These are phyloP conservation scores for Vitis cinerea DNA, from an alignment of 164 flowering plant species.

Conservation along the genomic window DNA sequence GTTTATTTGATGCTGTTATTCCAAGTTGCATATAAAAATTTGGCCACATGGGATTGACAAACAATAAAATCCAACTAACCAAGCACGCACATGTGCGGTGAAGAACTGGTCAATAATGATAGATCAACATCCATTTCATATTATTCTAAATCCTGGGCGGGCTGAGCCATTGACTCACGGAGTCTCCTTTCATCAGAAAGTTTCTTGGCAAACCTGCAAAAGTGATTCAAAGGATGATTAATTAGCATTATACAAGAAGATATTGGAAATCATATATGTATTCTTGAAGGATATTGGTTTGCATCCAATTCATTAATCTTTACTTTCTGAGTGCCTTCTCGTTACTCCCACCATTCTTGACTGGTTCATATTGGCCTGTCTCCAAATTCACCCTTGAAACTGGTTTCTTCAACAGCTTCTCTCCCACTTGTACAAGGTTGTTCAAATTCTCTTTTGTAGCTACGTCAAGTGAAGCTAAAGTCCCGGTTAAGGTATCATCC, in stretches of 20 bases:
- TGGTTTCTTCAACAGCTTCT: constrained; percentile 33
- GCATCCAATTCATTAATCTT: too few relatives aligned
- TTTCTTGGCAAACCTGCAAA: constrained; percentile 24
- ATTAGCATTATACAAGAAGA: background rate
- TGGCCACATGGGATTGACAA: too few relatives aligned
- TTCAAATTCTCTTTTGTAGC: constrained; percentile 39
- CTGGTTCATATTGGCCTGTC: constrained; percentile 33
- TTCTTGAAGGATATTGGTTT: too few relatives aligned
- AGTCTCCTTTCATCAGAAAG: constrained; percentile 32
- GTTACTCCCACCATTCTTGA: constrained; percentile 28
- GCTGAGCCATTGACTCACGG: constrained; percentile 8
- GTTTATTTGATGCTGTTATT: too few relatives aligned
- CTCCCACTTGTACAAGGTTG: constrained; percentile 34
- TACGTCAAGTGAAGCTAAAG: constrained; percentile 25
- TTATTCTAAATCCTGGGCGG: too few relatives aligned
- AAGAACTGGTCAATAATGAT: too few relatives aligned
- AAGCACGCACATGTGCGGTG: too few relatives aligned
- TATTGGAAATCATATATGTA: too few relatives aligned
- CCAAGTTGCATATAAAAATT: too few relatives aligned
- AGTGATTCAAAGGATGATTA: background rate
- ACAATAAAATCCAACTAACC: too few relatives aligned
- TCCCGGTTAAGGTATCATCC: constrained; percentile 38
- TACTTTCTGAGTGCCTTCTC: constrained; percentile 32
- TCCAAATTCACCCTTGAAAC: constrained; percentile 32
- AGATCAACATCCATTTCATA: too few relatives aligned